A percentile compares a stretch with the other conserved stretches of the same genome.
Evolutionary conservation across 768 basidiomycete species (phyloP).

Genomic region (Boletus bicolor): DNA sequence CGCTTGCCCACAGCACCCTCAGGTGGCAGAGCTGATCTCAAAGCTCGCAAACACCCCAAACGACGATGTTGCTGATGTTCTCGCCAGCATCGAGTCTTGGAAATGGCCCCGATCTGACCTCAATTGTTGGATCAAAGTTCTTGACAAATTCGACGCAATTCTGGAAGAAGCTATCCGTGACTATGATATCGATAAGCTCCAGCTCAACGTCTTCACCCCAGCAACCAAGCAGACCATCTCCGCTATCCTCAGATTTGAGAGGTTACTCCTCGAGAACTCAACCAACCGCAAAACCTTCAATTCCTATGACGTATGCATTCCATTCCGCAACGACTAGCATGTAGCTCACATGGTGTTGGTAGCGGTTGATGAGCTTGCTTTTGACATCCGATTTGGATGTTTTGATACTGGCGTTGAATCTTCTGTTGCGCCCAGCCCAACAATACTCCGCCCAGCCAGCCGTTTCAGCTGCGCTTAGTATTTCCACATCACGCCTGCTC

Average conservation of each 20-base stretch:
- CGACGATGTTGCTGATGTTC: constrained; percentile 65
- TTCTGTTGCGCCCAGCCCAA: constrained; percentile 89
- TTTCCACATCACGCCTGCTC: constrained; percentile 76
- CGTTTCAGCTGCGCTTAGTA: constrained; percentile 77
- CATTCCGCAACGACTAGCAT: neutral
- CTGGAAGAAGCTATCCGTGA: constrained; percentile 78
- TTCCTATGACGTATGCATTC: constrained; percentile 88
- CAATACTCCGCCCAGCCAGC: constrained; percentile 90
- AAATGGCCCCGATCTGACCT: constrained; percentile 95
- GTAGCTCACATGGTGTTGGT: constrained; percentile 9
- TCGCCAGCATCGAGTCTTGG: constrained; percentile 77
- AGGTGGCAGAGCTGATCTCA: constrained; percentile 76
- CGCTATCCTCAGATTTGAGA: constrained; percentile 85
- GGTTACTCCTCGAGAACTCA: constrained; percentile 91
- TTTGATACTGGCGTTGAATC: constrained; percentile 75
- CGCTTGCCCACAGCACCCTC: constrained; percentile 55
- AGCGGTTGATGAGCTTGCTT: constrained; percentile 90
- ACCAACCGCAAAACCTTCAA: constrained; percentile 96
- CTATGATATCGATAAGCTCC: constrained; percentile 84
- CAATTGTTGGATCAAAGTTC: constrained; percentile 92
- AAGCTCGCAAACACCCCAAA: constrained; percentile 63
- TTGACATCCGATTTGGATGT: constrained; percentile 88
- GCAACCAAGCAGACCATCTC: constrained; percentile 69
- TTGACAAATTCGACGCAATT: constrained; percentile 93
- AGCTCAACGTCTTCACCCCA: constrained; percentile 74